Base-by-base conservation (phyloP, 106 monocot species). In the Ottelia alismoides region DNA sequence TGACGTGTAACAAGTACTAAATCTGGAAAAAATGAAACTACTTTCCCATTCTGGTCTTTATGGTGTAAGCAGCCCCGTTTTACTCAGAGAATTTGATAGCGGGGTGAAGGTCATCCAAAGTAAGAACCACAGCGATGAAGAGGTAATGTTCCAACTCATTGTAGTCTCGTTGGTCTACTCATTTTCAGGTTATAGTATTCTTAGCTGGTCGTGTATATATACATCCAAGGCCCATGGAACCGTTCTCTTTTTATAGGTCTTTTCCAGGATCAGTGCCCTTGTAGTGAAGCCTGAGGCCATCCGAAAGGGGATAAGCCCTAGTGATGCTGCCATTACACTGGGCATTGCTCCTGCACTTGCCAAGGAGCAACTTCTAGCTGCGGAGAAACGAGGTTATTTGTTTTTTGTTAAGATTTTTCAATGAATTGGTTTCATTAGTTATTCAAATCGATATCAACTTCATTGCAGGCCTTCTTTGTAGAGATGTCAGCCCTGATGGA, bases 41-140 rank as follows among this genome's bases (percentile, higher is more conserved):
- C n/a, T n/a, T n/a, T n/a, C n/a, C n/a, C n/a, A n/a, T n/a, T n/a
- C n/a, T n/a, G n/a, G n/a, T n/a, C n/a, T n/a, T n/a, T n/a, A n/a
- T n/a, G n/a, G n/a, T 29, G 26, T 63, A 31, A 53, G 58, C 89
- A 98, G 96, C 58, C 79, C 81, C 20, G 79, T 89, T 49, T 82
- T 89, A 76, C 82, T 98, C 32, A 89, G 89, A 46, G 84, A 79
- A 67, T 98, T 98, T 51, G 96, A 98, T 30, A 98, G 96, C 72
- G 96, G 85, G 53, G 89, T 98, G 20, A 98, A 81, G 84, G 96
- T 82, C 46, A 82, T 98, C 51, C 96, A 98, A 74, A 90, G 65
- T 28, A 98, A 90, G 70, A 40, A 67, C 57, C 96, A 90, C 43
- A 79, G 89, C 57, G 96, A 98, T 62, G 74, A 82, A 27, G 89